phyloP scores from a whole-genome alignment of 2,329 filamentous ascomycete species.

The Pseudogymnoascus sp. region DNA sequence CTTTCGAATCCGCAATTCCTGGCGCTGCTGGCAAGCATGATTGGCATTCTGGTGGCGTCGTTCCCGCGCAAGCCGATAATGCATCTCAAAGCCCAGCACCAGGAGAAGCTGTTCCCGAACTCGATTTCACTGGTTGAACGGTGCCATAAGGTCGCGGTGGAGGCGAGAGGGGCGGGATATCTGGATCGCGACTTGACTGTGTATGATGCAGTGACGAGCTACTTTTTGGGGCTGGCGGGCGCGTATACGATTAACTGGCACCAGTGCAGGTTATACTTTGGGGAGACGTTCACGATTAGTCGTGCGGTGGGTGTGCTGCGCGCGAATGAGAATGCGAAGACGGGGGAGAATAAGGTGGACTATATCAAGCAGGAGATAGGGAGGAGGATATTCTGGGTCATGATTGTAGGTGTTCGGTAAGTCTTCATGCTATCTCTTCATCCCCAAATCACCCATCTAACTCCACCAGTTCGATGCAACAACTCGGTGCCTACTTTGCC shows the following conservation, averaged over 20 bases:
- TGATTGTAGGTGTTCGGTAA: slow-evolving; percentile 64
- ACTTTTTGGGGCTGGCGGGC: slow-evolving; percentile 60
- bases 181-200: slow-evolving; percentile 48
- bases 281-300: slow-evolving; percentile 62
- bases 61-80: slow-evolving; percentile 64
- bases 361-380: slow-evolving; percentile 66
- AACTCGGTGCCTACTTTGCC: slow-evolving; percentile 62
- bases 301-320: slow-evolving; percentile 59
- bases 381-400: slow-evolving; percentile 76
- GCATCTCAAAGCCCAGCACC: slow-evolving; percentile 59
- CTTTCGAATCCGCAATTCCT: slow-evolving; percentile 58
- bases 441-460: slow-evolving; percentile 14
- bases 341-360: slow-evolving; percentile 36
- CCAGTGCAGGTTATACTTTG: slow-evolving; percentile 60
- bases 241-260: slow-evolving; percentile 62
- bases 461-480: slow-evolving; percentile 57
- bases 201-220: slow-evolving; percentile 64
- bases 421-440: slow-evolving; percentile 16
- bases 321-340: slow-evolving; percentile 31
- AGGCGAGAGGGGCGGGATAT: slow-evolving; percentile 53
- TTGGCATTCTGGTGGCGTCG: slow-evolving; percentile 63
- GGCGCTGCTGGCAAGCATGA: slow-evolving; percentile 65
- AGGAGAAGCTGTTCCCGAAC: slow-evolving; percentile 57
- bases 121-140: slow-evolving; percentile 62
- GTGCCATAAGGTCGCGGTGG: slow-evolving; percentile 60